Evolutionary conservation across 2,329 filamentous ascomycete species (phyloP).

Genomic region (Teratosphaeria zuluensis): DNA sequence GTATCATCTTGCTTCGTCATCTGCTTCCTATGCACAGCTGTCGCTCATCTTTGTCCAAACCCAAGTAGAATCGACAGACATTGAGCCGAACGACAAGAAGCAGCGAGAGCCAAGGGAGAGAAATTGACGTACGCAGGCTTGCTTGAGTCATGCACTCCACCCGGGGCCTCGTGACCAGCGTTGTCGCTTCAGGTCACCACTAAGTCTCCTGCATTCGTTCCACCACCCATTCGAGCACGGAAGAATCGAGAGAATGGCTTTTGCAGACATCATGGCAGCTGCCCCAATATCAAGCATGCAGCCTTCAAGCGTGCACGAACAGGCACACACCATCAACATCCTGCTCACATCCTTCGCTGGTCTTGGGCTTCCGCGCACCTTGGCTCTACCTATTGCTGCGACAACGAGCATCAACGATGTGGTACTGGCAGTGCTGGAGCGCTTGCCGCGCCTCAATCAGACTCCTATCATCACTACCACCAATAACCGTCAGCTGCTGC

Average conservation of each 20-base stretch:
- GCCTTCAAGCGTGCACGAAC: background rate
- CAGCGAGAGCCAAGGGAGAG: too few species aligned
- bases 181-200: too few species aligned
- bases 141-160: too few species aligned
- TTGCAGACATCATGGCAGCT: background rate
- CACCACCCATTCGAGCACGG: background rate
- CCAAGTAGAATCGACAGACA: too few species aligned
- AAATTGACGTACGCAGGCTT: too few species aligned
- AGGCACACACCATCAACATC: conserved; percentile 53
- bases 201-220: background rate
- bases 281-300: background rate
- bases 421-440: conserved; percentile 54
- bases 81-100: too few species aligned
- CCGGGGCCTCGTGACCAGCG: too few species aligned
- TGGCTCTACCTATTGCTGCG: conserved; percentile 62
- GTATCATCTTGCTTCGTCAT: too few species aligned
- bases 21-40: too few species aligned
- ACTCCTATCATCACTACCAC: conserved; percentile 73
- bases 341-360: conserved; percentile 78
- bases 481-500: conserved; percentile 60
- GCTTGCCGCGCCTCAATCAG: conserved; percentile 46
- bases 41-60: too few species aligned
- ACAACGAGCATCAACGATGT: conserved; percentile 42
- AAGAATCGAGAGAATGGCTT: background rate
- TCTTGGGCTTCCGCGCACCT: conserved; percentile 69